Base-by-base conservation (phyloP, 1,139 yeast genomes). In the Pichia sp. region DNA sequence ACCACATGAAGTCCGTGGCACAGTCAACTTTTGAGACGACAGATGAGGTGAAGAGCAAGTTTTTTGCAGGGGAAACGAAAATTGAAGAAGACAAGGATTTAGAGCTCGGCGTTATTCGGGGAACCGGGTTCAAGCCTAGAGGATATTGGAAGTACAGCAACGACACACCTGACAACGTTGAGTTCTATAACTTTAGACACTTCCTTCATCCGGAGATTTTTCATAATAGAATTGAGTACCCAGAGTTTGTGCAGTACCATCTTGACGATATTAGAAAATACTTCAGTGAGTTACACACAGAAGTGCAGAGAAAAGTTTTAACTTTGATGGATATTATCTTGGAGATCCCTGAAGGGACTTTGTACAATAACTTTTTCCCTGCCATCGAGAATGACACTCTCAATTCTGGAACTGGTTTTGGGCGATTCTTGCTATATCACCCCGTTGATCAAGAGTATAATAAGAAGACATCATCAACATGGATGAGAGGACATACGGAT, bases 401-500 rank as follows among this genome's bases (percentile, higher is more conserved):
- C 8, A 65, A 68, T 13, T 68, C 71, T 1, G 79, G 77, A 1
- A 70, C 72, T 2, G 76, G 79, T 1, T 72, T 71, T 58, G 79
- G 78, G 1, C 66, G 80, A 51, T 67, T 75, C 49, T 73, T 76
- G 75, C 58, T 72, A 55, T 76, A 76, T 58, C 69, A 71, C 51
- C 67, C 66, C n/a, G 67, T 69, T n/a, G 69, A 68, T 16, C 64
- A 62, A 8, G 60, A 59, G 13, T 71, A 74, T 19, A 62, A 61
- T 16, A 51, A 50, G 15, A 61, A 66, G 51, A 71, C 74, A 0
- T 68, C 70, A 16, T 68, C 70, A 26, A 77, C 76, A 10, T 77
- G 78, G 78, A 66, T 78, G 32, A 68, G 82, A 55, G 82, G 82
- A 0, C 82, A 78, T 57, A 74, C 80, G 13, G 82, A 79, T 63